Conservation (phyloP, 1,284 basidiomycete species). For the Phellinidium pouzarii region DNA sequence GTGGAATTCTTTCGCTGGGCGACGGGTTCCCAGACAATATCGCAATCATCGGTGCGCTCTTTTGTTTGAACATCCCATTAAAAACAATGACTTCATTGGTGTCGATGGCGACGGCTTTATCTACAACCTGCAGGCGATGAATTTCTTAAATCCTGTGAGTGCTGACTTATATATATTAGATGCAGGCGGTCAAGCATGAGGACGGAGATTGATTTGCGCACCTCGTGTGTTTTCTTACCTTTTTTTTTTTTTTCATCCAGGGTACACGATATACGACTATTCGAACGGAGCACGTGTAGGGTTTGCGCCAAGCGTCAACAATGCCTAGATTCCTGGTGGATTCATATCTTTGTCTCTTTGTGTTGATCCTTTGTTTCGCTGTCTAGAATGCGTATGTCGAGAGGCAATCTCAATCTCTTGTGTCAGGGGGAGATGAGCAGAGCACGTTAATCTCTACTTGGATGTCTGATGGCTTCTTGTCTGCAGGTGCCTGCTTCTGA, state of each 20-base stretch:
- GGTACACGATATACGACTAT: slow-evolving; percentile 58
- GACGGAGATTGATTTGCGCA: slow-evolving; percentile 11
- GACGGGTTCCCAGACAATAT: slow-evolving; percentile 42
- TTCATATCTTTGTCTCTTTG: no score
- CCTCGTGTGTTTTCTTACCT: slow-evolving; percentile 10
- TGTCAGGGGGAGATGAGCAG: no score
- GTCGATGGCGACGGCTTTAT: slow-evolving; percentile 15
- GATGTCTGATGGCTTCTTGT: no score
- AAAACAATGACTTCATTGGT: not conserved
- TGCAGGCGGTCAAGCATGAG: slow-evolving; percentile 4
- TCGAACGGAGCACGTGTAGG: slow-evolving; percentile 48
- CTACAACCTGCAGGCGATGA: slow-evolving; percentile 40
- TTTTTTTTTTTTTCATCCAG: slow-evolving; percentile 32
- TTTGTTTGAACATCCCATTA: not conserved
- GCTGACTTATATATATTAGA: not conserved
- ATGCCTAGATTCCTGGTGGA: slow-evolving; percentile 21
- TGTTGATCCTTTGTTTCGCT: no score
- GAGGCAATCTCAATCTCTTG: no score
- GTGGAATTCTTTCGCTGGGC: slow-evolving; percentile 54
- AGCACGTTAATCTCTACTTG: no score
- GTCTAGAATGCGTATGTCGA: not conserved
- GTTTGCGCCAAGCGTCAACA: slow-evolving; percentile 53
- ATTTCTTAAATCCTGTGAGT: slow-evolving; percentile 64
- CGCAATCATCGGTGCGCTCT: slow-evolving; percentile 49
- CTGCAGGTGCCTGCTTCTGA: no score